Percentiles rank a stretch among this genome's conserved stretches.
Conservation (phyloP, 164 flowering plant genomes). For the Piper betle region DNA sequence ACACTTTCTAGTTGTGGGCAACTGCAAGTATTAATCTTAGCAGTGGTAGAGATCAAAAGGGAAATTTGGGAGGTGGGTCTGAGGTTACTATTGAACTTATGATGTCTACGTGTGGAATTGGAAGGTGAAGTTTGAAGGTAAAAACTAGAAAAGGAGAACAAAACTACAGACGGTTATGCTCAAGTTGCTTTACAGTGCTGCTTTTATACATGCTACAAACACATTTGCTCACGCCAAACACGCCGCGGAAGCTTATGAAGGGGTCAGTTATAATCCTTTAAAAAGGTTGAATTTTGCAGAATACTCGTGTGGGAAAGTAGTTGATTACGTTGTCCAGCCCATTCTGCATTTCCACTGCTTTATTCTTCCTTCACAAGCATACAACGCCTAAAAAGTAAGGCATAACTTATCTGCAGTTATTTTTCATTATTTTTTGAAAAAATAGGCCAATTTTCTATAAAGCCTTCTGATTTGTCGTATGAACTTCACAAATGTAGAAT, state of each 20-base stretch:
- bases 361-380: too few species aligned
- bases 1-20: neutral
- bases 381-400: too few species aligned
- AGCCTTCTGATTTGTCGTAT: too few species aligned
- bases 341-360: too few species aligned
- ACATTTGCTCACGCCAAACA: slow-evolving; percentile 1
- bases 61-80: neutral
- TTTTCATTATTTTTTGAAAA: too few species aligned
- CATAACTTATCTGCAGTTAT: too few species aligned
- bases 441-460: too few species aligned
- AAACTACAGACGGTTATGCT: neutral
- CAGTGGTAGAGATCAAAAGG: neutral
- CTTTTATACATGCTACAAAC: neutral
- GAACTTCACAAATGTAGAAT: too few species aligned
- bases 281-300: neutral
- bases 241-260: neutral
- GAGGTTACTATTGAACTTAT: neutral
- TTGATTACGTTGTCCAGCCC: too few species aligned
- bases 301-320: neutral
- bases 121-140: neutral
- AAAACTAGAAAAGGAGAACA: neutral
- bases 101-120: neutral
- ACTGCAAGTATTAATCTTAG: neutral
- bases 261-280: too few species aligned
- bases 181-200: neutral